Percentiles rank a stretch among this genome's conserved stretches.
Evolutionary conservation across 2,329 filamentous ascomycete species (phyloP).

Genomic region (Ceratocystis albifundus): DNA sequence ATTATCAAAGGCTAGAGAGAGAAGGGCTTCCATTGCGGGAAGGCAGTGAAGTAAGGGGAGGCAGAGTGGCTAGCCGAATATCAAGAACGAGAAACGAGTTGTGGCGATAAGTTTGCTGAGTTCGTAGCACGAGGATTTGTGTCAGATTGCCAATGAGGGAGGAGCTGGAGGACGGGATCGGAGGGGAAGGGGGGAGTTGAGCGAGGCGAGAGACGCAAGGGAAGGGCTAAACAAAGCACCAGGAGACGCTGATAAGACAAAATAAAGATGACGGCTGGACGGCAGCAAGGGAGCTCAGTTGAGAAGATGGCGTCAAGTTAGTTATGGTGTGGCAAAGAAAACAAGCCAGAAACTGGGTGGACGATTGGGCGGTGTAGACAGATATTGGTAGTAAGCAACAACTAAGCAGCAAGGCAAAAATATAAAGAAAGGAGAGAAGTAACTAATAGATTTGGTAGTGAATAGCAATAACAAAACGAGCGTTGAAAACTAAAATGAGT

Average conservation of each 20-base stretch:
- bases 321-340: neutral
- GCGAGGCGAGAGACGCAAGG: neutral
- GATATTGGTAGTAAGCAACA: neutral
- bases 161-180: neutral
- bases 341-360: neutral
- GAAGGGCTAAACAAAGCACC: neutral
- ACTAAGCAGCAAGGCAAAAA: neutral
- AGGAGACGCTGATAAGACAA: neutral
- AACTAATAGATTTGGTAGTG: neutral
- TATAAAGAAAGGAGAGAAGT: neutral
- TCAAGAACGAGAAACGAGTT: neutral
- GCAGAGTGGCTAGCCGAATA: neutral
- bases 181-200: neutral
- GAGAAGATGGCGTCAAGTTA: neutral
- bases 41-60: constrained; percentile 21
- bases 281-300: neutral
- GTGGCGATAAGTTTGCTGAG: neutral
- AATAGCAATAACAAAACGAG: neutral
- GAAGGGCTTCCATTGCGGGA: constrained; percentile 68
- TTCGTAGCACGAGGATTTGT: neutral
- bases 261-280: neutral
- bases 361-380: neutral
- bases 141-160: neutral
- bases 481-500: too few species aligned
- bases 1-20: constrained; percentile 92